Evolutionary conservation across 2,329 filamentous ascomycete species (phyloP).

Genomic region (Metarhizium humberi): DNA sequence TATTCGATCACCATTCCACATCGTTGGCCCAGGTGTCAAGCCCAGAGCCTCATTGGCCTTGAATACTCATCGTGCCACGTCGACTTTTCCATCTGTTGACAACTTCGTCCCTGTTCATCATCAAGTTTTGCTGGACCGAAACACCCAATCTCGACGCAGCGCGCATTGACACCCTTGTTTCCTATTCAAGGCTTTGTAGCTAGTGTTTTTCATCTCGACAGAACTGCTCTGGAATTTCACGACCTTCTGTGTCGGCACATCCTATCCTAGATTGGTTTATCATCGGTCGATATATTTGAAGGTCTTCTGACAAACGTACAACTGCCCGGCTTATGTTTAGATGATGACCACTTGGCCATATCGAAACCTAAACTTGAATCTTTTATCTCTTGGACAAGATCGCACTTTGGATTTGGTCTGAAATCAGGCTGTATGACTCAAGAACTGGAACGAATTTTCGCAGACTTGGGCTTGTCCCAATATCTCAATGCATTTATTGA

Average conservation of each 20-base stretch:
- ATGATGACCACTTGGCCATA: constrained; percentile 8
- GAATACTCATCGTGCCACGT: background rate
- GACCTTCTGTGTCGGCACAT: background rate
- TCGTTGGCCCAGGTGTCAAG: background rate
- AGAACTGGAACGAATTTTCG: constrained; percentile 56
- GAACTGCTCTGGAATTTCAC: background rate
- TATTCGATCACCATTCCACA: background rate
- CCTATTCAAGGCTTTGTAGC: background rate
- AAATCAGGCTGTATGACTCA: constrained; percentile 34
- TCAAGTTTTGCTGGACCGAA: background rate
- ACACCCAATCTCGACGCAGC: background rate
- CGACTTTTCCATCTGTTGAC: background rate
- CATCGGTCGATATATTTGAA: background rate
- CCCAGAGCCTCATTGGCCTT: background rate
- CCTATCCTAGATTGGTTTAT: background rate
- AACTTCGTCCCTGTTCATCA: background rate
- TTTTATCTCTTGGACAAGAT: background rate
- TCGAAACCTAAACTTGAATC: background rate
- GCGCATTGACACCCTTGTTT: background rate
- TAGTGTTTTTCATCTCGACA: background rate
- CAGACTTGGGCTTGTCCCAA: constrained; percentile 69
- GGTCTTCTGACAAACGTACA: background rate
- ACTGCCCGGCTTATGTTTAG: background rate
- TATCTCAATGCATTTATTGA: constrained; percentile 65
- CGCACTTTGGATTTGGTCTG: background rate